Base-by-base conservation (phyloP, 2,329 filamentous ascomycete species). In the Ophiosphaerella korrae region DNA sequence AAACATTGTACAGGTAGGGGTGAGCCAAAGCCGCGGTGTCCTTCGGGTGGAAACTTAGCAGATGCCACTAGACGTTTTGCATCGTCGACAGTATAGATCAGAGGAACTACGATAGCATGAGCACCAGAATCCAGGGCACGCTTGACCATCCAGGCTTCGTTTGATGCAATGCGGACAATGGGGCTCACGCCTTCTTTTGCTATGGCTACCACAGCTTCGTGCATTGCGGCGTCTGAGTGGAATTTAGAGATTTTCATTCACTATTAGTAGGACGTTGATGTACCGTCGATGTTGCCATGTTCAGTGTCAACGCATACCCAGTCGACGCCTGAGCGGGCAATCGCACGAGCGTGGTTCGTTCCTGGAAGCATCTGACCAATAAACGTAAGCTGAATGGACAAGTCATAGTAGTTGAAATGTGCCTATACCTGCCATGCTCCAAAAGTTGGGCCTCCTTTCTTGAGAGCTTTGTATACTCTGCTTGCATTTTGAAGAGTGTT, bases 81-180 rank as follows among this genome's bases (percentile, higher is more conserved):
- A 56, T 84, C 81, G 18, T 82, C 79, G 9, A 77, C 77, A 0
- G 77, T 81, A 55, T 81, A 77, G 31, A 83, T 73, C 5, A 83
- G 67, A 3, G 81, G 82, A 4, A 83, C 81, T 24, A 84, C 72
- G 32, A 86, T 77, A 29, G 82, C 83, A 63, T 86, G 83, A 7
- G 83, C 83, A 33, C 83, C 83, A 38, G 81, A 73, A 58, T 86
- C 84, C 33, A 86, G 75, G 9, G 83, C 83, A 43, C 83, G 74
- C 65, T 86, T 85, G 50, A 85, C 81, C 82, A 84, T 84, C 82
- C 82, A 85, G 41, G 79, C 75, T 70, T 85, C 81, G 48, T 83
- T 83, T 23, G 80, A 81, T 12, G 81, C 76, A 36, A 85, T 79
- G 44, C 75, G 70, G 16, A 80, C 76, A 11, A 79, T 56, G 5